Conservation (phyloP, 371 early-diverging fungal genomes). For the Catenaria anguillulae region DNA sequence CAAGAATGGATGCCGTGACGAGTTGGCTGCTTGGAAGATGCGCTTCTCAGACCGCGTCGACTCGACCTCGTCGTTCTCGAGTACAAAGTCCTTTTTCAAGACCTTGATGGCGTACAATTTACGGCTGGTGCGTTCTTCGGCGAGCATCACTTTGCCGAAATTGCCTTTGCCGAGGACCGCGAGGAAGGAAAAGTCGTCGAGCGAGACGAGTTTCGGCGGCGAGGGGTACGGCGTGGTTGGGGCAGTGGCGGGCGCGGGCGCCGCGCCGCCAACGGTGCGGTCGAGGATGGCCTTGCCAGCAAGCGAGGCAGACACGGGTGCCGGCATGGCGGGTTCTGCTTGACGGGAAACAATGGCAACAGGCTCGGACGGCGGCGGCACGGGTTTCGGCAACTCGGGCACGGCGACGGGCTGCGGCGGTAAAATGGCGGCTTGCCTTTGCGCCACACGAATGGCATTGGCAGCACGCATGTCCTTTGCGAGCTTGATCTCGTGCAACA, state of each 20-base stretch:
- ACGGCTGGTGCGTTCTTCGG: conserved; percentile 63
- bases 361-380: background rate
- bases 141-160: conserved; percentile 97
- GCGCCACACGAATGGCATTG: background rate
- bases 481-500: conserved; percentile 56
- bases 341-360: background rate
- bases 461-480: conserved; percentile 24
- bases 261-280: background rate
- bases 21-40: conserved; percentile 74
- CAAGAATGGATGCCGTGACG: conserved; percentile 85
- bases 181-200: conserved; percentile 73
- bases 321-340: background rate
- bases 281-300: background rate
- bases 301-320: background rate
- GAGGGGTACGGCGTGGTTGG: background rate
- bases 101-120: conserved; percentile 92
- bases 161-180: conserved; percentile 92
- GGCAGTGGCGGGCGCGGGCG: background rate
- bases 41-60: conserved; percentile 81
- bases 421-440: background rate
- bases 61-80: conserved; percentile 83
- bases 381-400: conserved; percentile 19
- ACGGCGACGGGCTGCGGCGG: background rate
- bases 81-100: conserved; percentile 86
- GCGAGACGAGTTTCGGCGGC: conserved; percentile 10